Evolutionary conservation across 805 yeast genomes (phyloP), one percentile per base, ranked within the genome.

Genomic region (Danielia reshetovae): DNA sequence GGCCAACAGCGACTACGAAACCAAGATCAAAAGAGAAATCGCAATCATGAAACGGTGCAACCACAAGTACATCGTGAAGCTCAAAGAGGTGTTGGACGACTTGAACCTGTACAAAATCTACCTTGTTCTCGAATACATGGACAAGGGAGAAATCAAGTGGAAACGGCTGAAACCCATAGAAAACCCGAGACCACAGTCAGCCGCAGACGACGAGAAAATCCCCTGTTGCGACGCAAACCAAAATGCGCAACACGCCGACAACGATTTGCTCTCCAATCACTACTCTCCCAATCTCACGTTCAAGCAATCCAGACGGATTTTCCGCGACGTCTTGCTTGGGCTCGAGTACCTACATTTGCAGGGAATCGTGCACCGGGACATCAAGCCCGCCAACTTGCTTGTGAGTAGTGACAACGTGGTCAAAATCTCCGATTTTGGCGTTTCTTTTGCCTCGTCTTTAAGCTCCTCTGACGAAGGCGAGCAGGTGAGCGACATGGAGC

Each of bases 381-480:
- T 90, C 39, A 90, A 90, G 56, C 97, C 98, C 2, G 95, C 97
- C 2, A 90, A 90, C 54, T 59, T 90, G 39, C 69, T 90, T 37
- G 78, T 88, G 2, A 70, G 84, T 18, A 62, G 72, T 11, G 81
- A 84, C 45, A 77, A 81, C 35, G 68, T 72, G 6, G 96, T 89
- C 17, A 93, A 93, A 60, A 93, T 90, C 26, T 81, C 94, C n/a
- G 98, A 90, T 63, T 93, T 90, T 62, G 97, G 98, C 16, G 95
- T 93, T 10, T 86, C 96, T 1, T 84, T 85, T 59, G 87, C 90
- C 1, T 57, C 68, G 3, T 60, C 68, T 1, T 52, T 66, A 29
- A 53, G 48, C 38, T 69, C 61, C n/a, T 53, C 52, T 18, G 78
- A 75, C 32, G 77, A 74, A 18, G 64, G 63, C 11, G 55, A 57